These are phyloP conservation scores for Malassezia pachydermatis DNA, from an alignment of 1,284 basidiomycete genomes.

Conservation along the genomic window DNA sequence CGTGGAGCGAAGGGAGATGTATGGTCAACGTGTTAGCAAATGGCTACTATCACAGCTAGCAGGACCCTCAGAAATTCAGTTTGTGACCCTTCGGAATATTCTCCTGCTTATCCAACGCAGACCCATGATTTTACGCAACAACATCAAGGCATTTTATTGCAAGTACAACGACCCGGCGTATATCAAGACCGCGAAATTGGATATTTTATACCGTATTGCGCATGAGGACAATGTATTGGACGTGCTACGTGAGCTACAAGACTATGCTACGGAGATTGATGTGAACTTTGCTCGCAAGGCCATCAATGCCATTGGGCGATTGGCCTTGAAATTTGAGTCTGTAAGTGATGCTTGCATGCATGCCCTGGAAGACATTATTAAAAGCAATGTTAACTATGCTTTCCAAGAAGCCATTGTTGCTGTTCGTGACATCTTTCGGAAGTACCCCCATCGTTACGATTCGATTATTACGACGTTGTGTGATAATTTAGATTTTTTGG, in stretches of 20 bases:
- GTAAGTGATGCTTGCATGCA: constrained; percentile 83
- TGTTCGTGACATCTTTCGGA: constrained; percentile 93
- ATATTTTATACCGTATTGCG: constrained; percentile 94
- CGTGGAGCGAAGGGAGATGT: constrained; percentile 68
- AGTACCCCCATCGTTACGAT: constrained; percentile 93
- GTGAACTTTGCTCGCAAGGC: constrained; percentile 96
- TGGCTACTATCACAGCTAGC: constrained; percentile 60
- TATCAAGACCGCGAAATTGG: constrained; percentile 93
- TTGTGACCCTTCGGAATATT: constrained; percentile 92
- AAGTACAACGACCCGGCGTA: constrained; percentile 99
- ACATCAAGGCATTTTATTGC: constrained; percentile 98
- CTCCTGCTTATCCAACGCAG: constrained; percentile 89
- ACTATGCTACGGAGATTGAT: constrained; percentile 98
- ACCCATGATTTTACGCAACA: constrained; percentile 82
- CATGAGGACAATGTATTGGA: constrained; percentile 80
- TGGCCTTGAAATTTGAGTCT: constrained; percentile 89
- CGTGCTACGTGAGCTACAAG: constrained; percentile 83
- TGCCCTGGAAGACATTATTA: constrained; percentile 72
- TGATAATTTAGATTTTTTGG: constrained; percentile 77
- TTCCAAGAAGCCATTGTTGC: constrained; percentile 96
- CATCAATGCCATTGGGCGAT: constrained; percentile 85
- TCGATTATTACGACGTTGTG: constrained; percentile 85
- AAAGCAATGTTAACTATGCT: constrained; percentile 89
- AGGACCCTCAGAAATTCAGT: constrained; percentile 95
- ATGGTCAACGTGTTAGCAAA: constrained; percentile 94